Base-by-base conservation (phyloP, 331 rosid species). In the Malus hybrid region DNA sequence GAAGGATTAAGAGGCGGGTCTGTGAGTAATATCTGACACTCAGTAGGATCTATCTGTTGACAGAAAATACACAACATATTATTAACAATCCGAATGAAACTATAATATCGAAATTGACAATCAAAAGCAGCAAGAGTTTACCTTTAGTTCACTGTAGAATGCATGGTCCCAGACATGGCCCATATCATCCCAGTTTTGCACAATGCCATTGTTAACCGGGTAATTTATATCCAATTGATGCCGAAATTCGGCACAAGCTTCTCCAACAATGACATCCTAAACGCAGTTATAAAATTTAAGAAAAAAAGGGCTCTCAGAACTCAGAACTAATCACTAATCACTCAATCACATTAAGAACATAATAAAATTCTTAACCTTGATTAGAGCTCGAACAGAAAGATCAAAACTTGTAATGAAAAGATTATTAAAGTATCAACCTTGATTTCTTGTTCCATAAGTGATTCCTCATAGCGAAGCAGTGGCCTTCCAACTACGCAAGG, bases 401-500 rank as follows among this genome's bases (percentile, higher is more conserved):
- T 6, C 1, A 32, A 6, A 31, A 7, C 16, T 31, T 64, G 44
- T 29, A 20, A 6, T 36, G 9, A 73, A n/a, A 10, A 46, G 10
- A 20, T 7, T 11, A 20, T 13, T 15, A 75, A 61, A 82, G 67
- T 22, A 20, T 24, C 11, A 57, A 91, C 98, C 96, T 91, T 88
- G 62, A 92, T 77, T 81, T 85, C 90, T 74, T 94, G 99, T 50
- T 94, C 99, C 16, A 89, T 84, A 69, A 94, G 96, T 6, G 99
- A 92, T 77, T 94, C 99, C 84, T 94, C 99, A 48, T 94, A 94
- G 3, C 99, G 97, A 71, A 94, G 99, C 95, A 92, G 85, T 2
- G 97, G 99, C 82, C 99, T 87, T 29, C 99, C 99, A 5, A 94
- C 99, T 71, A 94, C 99, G 68, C 99, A 92, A 60, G 99, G 99